A percentile compares a stretch with the other conserved stretches of the same genome.
Conservation (phyloP, 2,329 filamentous ascomycete genomes). For the Fusarium sp. region DNA sequence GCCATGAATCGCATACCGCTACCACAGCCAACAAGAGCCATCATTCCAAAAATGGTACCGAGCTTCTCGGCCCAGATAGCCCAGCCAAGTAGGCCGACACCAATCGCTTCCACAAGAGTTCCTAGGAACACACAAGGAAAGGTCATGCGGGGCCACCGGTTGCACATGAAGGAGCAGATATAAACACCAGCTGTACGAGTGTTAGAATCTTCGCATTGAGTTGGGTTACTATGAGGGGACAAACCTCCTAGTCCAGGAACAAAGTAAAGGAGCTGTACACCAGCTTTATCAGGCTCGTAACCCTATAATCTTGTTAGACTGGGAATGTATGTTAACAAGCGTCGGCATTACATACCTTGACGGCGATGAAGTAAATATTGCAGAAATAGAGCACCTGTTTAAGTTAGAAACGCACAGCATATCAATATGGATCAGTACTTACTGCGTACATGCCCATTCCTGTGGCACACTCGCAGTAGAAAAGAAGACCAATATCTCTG, state of each 20-base stretch:
- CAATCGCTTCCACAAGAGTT: constrained; percentile 67
- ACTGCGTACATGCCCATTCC: constrained; percentile 67
- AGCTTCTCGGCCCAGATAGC: constrained; percentile 64
- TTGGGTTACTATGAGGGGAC: neutral
- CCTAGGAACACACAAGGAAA: constrained; percentile 69
- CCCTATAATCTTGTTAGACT: constrained; percentile 49
- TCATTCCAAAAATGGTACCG: constrained; percentile 72
- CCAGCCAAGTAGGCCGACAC: constrained; percentile 69
- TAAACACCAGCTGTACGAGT: constrained; percentile 62
- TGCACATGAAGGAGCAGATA: constrained; percentile 69
- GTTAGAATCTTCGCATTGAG: no score
- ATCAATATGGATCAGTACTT: constrained; percentile 19
- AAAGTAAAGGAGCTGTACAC: constrained; percentile 71
- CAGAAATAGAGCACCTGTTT: constrained; percentile 73
- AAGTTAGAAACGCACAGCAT: constrained; percentile 45
- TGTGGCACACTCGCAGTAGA: constrained; percentile 70
- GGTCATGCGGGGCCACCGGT: constrained; percentile 71
- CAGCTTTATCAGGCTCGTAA: constrained; percentile 63
- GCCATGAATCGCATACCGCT: constrained; percentile 76
- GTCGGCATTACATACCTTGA: constrained; percentile 50
- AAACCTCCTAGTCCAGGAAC: constrained; percentile 71
- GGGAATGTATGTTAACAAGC: no score
- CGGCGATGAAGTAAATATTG: constrained; percentile 75
- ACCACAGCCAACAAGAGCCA: constrained; percentile 72
- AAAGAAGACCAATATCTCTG: constrained; percentile 71